Base-by-base conservation (phyloP, 2,329 filamentous ascomycete genomes). In the Penicillium decumbens region DNA sequence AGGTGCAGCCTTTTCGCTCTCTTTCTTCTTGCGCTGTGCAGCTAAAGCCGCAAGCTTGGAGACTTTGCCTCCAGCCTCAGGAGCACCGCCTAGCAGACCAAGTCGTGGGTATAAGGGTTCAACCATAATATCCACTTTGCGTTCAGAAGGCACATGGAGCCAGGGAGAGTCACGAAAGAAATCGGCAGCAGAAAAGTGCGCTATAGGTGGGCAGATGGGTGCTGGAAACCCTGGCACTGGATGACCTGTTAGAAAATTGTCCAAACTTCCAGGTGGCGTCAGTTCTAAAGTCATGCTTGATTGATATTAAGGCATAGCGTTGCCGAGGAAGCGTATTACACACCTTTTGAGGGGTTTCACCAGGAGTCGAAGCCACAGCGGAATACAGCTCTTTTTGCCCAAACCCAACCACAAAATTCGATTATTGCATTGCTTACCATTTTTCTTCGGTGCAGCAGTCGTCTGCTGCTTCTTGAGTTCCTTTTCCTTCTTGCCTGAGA, bases 1-100 rank as follows among this genome's bases (percentile, higher is more conserved):
- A 30, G 59, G 37, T 4, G 57, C 58, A 41, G 68, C 74, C 59
- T 80, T 83, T 33, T 85, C 83, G 27, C 83, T 84, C 12, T 83
- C 84, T 69, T 90, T 95, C 71, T 88, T 91, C 67, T 90, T 91
- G 25, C 90, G 80, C 46, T 88, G 87, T 29, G 89, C 89, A 44
- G 92, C 91, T 37, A 98, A 75, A 41, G 89, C 89, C 61, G 95
- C 92, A 40, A 98, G 76, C 64, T 98, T 98, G 4, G 92, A 95
- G 70, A 88, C 79, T 64, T 91, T 93, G 3, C 81, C 78, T n/a
- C 74, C 64, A 10, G 73, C 72, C 41, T 81, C 79, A 1, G 82
- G 64, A 7, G 83, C 80, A 29, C 93, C 95, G 27, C 93, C 95
- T 2, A 95, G 71, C 0, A 98, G 76, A 2, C 89, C 86, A 15